Evolutionary conservation across 2,329 filamentous ascomycete genomes (phyloP).

Genomic region (Alternaria metachromatica): DNA sequence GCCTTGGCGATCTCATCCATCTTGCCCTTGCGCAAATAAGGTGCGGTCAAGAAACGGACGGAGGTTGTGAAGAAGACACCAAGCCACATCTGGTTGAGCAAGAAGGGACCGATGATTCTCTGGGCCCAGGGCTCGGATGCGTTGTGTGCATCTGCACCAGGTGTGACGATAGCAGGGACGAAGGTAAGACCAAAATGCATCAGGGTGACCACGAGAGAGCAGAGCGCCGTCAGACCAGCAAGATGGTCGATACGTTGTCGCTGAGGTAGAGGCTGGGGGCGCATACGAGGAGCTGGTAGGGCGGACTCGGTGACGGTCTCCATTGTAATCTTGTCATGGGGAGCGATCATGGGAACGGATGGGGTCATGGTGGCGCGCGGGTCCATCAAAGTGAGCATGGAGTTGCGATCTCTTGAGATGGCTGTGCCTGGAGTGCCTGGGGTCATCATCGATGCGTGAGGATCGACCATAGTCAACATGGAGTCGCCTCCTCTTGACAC

Average conservation of each 20-base stretch:
- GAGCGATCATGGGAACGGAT: not conserved
- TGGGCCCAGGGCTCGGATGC: constrained; percentile 51
- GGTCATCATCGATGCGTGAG: not conserved
- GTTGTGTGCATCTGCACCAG: constrained; percentile 47
- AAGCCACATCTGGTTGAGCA: constrained; percentile 57
- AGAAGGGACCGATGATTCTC: constrained; percentile 52
- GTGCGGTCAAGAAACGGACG: constrained; percentile 53
- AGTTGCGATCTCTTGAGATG: constrained; percentile 7
- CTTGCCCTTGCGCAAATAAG: constrained; percentile 53
- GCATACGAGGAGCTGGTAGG: constrained; percentile 39
- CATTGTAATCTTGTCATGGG: constrained; percentile 36
- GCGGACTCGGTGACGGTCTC: constrained; percentile 39
- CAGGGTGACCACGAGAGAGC: constrained; percentile 53
- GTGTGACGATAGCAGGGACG: constrained; percentile 46
- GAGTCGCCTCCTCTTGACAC: constrained; percentile 10
- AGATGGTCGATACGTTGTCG: constrained; percentile 54
- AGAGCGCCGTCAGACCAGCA: constrained; percentile 55
- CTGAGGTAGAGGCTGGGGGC: constrained; percentile 30
- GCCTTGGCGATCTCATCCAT: constrained; percentile 54
- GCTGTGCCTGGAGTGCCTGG: not conserved
- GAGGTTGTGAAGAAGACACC: constrained; percentile 59
- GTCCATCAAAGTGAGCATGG: constrained; percentile 24
- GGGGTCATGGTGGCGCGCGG: not conserved
- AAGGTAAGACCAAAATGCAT: constrained; percentile 57
- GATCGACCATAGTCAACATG: constrained; percentile 23